These are phyloP conservation scores for Metarhizium anisopliae DNA, from an alignment of 2,329 filamentous ascomycete genomes.

Conservation along the genomic window DNA sequence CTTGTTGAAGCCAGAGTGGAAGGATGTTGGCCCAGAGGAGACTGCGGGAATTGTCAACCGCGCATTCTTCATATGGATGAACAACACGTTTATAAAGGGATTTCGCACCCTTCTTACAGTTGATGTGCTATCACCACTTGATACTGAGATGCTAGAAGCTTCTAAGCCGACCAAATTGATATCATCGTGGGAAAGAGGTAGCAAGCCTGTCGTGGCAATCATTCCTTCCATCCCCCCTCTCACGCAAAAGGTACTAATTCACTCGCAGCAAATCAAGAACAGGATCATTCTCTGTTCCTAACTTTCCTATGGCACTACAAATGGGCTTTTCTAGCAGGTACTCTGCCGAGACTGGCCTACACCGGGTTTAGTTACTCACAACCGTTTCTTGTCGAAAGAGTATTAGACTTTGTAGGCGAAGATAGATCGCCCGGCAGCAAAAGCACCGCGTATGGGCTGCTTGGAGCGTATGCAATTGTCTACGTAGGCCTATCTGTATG, in stretches of 20 bases:
- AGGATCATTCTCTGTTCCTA: constrained; percentile 14
- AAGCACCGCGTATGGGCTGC: constrained; percentile 25
- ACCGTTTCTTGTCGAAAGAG: constrained; percentile 31
- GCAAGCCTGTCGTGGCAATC: background rate
- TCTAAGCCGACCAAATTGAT: background rate
- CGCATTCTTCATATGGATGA: constrained; percentile 19
- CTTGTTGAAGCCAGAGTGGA: background rate
- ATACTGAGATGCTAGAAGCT: constrained; percentile 19
- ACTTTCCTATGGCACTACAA: constrained; percentile 17
- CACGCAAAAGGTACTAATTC: background rate
- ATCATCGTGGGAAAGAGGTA: background rate
- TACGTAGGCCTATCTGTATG: constrained; percentile 31
- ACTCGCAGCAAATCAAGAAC: constrained; percentile 9
- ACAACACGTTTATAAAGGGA: constrained; percentile 19
- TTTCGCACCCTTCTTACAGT: constrained; percentile 22
- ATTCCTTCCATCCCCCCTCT: no score
- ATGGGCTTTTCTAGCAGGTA: constrained; percentile 17
- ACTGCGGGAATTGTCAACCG: constrained; percentile 17
- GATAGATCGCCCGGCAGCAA: constrained; percentile 13
- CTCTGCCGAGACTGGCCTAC: constrained; percentile 25
- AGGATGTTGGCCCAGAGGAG: constrained; percentile 5
- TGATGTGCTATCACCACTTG: constrained; percentile 7
- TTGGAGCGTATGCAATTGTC: constrained; percentile 27
- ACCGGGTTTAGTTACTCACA: constrained; percentile 32
- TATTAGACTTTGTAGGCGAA: constrained; percentile 21